Conservation (phyloP, 2,329 filamentous ascomycete species). For the Nigrospora sphaerica region DNA sequence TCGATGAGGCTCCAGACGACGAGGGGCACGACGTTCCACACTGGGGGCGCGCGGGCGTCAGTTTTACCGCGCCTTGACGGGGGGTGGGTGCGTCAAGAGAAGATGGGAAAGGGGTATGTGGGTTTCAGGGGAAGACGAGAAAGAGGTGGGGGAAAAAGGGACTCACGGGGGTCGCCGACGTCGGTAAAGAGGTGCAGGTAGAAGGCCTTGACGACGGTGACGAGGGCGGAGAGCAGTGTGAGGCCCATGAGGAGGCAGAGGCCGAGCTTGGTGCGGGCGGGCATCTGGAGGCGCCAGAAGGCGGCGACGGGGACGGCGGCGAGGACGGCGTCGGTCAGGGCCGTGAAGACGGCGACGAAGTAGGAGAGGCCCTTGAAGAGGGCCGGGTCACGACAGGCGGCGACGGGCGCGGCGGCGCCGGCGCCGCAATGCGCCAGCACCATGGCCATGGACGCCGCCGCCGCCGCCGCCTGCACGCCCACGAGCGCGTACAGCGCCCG, state of each 20-base stretch:
- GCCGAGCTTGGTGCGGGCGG: constrained; percentile 11
- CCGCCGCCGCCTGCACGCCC: constrained; percentile 14
- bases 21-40: constrained; percentile 10
- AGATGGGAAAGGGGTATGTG: neutral
- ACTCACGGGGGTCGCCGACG: constrained; percentile 15
- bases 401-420: constrained; percentile 4
- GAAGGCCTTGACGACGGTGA: constrained; percentile 18
- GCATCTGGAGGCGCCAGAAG: constrained; percentile 20
- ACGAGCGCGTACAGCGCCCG: constrained; percentile 12
- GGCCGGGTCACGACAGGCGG: constrained; percentile 14
- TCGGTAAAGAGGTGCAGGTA: constrained; percentile 17
- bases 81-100: neutral
- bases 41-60: too few relatives aligned
- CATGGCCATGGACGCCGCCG: constrained; percentile 14
- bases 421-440: constrained; percentile 18
- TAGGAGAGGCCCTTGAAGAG: constrained; percentile 16
- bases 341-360: constrained; percentile 18
- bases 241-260: constrained; percentile 20
- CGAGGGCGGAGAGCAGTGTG: constrained; percentile 16
- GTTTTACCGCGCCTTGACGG: too few relatives aligned
- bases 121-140: neutral
- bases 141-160: neutral
- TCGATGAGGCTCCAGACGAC: constrained; percentile 13
- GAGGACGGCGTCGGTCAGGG: constrained; percentile 18
- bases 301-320: constrained; percentile 15